Conservation (phyloP, 2,329 filamentous ascomycete genomes). For the Septoria petroselini region DNA sequence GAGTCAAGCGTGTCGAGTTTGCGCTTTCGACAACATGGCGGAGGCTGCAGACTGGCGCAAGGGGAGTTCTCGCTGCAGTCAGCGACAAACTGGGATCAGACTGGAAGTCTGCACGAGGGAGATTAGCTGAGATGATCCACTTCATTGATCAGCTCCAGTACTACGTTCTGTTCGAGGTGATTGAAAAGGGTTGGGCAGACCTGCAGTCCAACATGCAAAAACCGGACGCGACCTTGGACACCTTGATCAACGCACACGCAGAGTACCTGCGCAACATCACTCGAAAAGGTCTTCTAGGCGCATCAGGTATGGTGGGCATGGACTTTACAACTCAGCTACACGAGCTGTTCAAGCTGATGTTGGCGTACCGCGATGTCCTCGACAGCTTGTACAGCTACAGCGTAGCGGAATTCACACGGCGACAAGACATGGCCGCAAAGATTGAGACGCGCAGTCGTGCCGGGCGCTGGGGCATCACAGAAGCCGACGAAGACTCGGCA, state of each 20-base stretch:
- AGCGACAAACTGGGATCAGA: conserved; percentile 60
- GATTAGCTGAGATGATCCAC: conserved; percentile 96
- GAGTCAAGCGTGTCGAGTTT: conserved; percentile 96
- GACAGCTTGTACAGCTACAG: conserved; percentile 94
- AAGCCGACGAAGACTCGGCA: conserved; percentile 48
- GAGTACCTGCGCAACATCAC: conserved; percentile 92
- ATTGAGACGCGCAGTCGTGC: conserved; percentile 64
- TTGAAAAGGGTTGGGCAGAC: conserved; percentile 92
- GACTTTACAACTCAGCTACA: conserved; percentile 88
- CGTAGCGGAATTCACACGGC: conserved; percentile 85
- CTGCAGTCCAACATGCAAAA: conserved; percentile 72
- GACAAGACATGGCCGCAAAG: conserved; percentile 79
- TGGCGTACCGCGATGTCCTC: conserved; percentile 86
- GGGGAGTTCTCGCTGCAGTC: conserved; percentile 79
- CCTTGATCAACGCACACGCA: conserved; percentile 87
- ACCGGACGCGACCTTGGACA: conserved; percentile 87
- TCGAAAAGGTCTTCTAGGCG: conserved; percentile 88
- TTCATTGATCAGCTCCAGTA: conserved; percentile 97
- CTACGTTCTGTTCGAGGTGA: conserved; percentile 98
- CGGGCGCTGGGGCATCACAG: conserved; percentile 62
- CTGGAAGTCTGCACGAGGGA: conserved; percentile 87
- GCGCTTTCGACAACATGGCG: conserved; percentile 88
- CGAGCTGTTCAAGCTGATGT: conserved; percentile 89
- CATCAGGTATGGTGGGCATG: conserved; percentile 44
- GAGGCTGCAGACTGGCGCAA: conserved; percentile 88